Base-by-base conservation (phyloP, 139 green algal species). In the Limnomonas spitsbergensis region DNA sequence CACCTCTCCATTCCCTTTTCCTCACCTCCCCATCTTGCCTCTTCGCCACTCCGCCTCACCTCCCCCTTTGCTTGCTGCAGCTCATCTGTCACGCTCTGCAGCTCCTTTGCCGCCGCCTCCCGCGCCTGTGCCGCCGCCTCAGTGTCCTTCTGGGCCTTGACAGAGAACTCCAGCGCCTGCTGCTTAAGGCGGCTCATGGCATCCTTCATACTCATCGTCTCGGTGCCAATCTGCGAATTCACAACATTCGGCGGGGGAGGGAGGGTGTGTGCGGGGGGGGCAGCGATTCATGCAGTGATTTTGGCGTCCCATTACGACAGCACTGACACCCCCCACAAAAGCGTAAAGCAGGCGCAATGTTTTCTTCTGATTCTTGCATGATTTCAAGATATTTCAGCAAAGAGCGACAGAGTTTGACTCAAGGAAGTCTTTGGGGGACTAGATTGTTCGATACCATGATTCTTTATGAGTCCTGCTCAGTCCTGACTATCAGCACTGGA, bases 141-240 rank as follows among this genome's bases (percentile, higher is more conserved):
- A 14, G 85, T 71, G 1, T 87, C 82, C 6, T 38, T 39, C 69
- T 83, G 78, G 35, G 86, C 83, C 54, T 76, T 73, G 0, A 77
- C 69, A 31, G 81, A 81, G 39, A 88, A 75, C 6, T 75, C 38
- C 9, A 47, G 52, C 1, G 86, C 83, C 69, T 84, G 81, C 67
- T 86, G 68, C 69, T 84, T 87, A 27, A 90, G 73, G 54, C 73
- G 75, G 35, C 52, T 40, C 86, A 90, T 90, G 31, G 81, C 86
- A 4, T 82, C 73, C 27, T 77, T 76, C 86, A 88, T 86, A 53
- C 66, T 66, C 42, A 82, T 20, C 4, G 75, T 61, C 54, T 85
- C 83, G 0, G 3, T 3, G 32, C 77, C 73, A 14, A 84, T 66
- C 83, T 82, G 76, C 6, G 42, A 29, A 61, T 61, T 61, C 20